Evolutionary conservation across 1,284 basidiomycete genomes (phyloP), one percentile per base, ranked within the genome.

Genomic region (Austropuccinia psidii): DNA sequence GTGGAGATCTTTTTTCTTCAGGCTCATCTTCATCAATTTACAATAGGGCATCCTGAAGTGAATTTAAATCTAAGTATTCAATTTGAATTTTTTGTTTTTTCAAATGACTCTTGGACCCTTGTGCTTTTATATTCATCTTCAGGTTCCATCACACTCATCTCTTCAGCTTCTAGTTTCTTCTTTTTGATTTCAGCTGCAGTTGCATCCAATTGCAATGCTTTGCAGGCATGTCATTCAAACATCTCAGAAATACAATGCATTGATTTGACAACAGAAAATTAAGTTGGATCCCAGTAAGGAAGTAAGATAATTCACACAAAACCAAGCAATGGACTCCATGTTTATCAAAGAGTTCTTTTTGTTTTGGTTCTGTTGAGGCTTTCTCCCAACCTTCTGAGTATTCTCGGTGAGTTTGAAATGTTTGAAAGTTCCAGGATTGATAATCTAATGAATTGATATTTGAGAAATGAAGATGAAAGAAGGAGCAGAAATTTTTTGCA

Each of bases 201-300:
- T 41, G 17, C 5, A 41, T 54, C 49, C 13, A 67, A 33, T 21
- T 41, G 33, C 65, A 47, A 67, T 4, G 55, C 17, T 27, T 8
- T 52, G 24, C 24, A 33, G 35, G 29, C n/a, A 54, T 67, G 47
- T 33, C 50, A 67, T 49, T 67, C 65, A 33, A 67, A 8, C 47
- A 67, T 67, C 24, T 50, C 65, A 33, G 49, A 54, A 21, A 55
- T 19, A 9, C 15, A 41, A 41, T 67, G 50, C 65, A 67, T 67
- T 11, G 65, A 33, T 33, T 67, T 50, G 13, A 67, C 50, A 6
- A 68, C 50, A 19, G 35, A 24, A 24, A 57, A 55, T 15, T 67
- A 17, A 4, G 45, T 27, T 17, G 62, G 47, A 50, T 65, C 50
- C 62, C 62, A 65, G 33, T 54, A 68, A 1, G 50, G 21, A 15